Evolutionary conservation across 2,329 filamentous ascomycete species (phyloP), one percentile per base, ranked within the genome.

Genomic region (Laburnicola sp.): DNA sequence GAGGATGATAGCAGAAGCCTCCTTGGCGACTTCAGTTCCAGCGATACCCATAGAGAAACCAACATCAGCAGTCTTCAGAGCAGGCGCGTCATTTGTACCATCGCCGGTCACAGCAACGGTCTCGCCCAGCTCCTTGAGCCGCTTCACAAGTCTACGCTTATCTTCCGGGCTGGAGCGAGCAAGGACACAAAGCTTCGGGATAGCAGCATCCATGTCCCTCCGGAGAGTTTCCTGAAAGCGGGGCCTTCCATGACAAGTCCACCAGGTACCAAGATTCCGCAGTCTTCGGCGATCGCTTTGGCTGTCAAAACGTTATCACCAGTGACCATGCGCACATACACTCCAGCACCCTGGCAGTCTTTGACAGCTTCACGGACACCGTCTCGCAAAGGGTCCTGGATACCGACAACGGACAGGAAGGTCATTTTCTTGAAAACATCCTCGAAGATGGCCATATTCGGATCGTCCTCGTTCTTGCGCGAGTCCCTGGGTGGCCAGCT

Each of bases 291-390:
- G 62, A 93, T 93, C 22, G 89, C 87, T 68, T 88, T 83, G 1
- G 89, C 89, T 6, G 89, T 93, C 52, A 89, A 75, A 59, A 87
- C 84, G 74, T 93, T 92, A 75, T 93, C 89, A 57, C 89, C 89
- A 3, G 89, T 93, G 2, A 93, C 89, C 89, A 93, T 93, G 64
- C 89, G 87, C 16, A 92, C 88, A 54, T 87, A 82, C 8, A 93
- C 88, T 53, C 89, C 89, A 3, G 89, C 89, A 49, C 82, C 80
- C 67, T 92, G 87, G 65, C 89, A 92, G 51, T 85, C 80, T 52
- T 77, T 78, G 26, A 93, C 88, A 8, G 89, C 88, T 45, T 90
- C 83, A 1, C 79, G 79, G n/a, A 92, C 89, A 54, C 88, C 88
- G 0, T 82, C 80, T 54, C 89, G 87, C 9, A 92, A 80, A 38